Evolutionary conservation across 257 asterid species (phyloP).

Genomic region (Cruciata laevipes): DNA sequence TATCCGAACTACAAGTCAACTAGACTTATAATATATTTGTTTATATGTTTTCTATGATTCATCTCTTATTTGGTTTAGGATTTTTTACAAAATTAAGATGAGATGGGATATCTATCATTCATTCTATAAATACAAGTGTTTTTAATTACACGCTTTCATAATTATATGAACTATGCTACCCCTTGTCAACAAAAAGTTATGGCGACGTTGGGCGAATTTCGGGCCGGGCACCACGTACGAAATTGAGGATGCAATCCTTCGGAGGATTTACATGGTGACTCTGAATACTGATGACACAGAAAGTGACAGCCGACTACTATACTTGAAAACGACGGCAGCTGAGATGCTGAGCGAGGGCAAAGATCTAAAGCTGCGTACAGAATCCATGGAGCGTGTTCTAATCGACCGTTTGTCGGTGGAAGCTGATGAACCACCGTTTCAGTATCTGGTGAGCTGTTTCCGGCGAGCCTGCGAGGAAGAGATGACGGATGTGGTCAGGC

Average conservation of each 20-base stretch:
- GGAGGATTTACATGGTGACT: conserved; percentile 67
- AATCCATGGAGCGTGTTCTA: conserved; percentile 71
- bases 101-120: too few species aligned
- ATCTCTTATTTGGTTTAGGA: too few species aligned
- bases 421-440: conserved; percentile 55
- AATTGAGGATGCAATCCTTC: conserved; percentile 80
- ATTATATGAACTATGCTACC: too few species aligned
- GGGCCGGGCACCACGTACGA: conserved; percentile 24
- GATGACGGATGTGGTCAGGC: conserved; percentile 55
- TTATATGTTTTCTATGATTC: too few species aligned
- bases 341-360: conserved; percentile 81
- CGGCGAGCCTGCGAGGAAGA: conserved; percentile 80
- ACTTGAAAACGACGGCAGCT: conserved; percentile 71
- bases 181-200: too few species aligned
- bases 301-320: conserved; percentile 50
- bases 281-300: conserved; percentile 51
- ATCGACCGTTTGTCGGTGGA: conserved; percentile 62
- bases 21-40: too few species aligned
- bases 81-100: too few species aligned
- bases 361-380: conserved; percentile 59
- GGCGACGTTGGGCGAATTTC: too few species aligned
- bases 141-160: too few species aligned
- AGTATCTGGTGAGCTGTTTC: conserved; percentile 51
- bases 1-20: too few species aligned
- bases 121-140: too few species aligned